Conservation (phyloP, 129 eudicot genomes). For the Flaveria trinervia region DNA sequence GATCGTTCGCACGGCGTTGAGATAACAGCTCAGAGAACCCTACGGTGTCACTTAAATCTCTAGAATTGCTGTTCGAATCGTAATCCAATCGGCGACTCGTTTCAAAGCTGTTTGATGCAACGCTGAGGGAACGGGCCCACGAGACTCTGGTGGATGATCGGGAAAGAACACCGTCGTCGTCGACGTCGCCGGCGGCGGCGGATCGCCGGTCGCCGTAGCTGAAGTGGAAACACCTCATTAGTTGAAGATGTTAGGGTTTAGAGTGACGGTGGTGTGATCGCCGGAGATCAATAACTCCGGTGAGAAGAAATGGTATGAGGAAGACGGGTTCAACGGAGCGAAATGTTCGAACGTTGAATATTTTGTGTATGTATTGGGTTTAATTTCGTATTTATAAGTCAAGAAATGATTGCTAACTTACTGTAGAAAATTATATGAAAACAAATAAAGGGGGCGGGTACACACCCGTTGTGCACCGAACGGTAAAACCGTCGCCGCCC, state of each 20-base stretch:
- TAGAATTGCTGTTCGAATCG: conserved; percentile 45
- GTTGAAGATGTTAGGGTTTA: not conserved
- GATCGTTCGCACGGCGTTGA: conserved; percentile 64
- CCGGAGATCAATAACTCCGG: conserved; percentile 17
- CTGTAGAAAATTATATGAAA: not conserved
- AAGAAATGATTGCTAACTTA: conserved; percentile 21
- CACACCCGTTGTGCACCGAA: too few species aligned
- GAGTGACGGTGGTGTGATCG: not conserved
- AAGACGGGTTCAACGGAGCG: conserved; percentile 33
- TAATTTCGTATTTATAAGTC: conserved; percentile 26
- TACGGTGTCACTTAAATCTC: conserved; percentile 41
- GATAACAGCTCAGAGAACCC: conserved; percentile 51
- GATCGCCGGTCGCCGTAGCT: conserved; percentile 38
- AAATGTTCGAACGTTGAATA: conserved; percentile 35
- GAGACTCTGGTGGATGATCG: conserved; percentile 56
- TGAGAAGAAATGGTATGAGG: conserved; percentile 7
- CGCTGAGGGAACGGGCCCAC: conserved; percentile 83
- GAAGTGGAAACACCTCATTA: conserved; percentile 86
- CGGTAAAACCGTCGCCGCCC: too few species aligned
- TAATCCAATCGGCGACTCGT: conserved; percentile 61
- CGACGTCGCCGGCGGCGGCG: conserved; percentile 31
- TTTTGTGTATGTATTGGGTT: conserved; percentile 6
- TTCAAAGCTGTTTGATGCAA: conserved; percentile 54
- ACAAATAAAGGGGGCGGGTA: too few species aligned
- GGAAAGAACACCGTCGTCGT: conserved; percentile 39